Base-by-base conservation (phyloP, 805 yeast genomes). In the Lachancea sp. region DNA sequence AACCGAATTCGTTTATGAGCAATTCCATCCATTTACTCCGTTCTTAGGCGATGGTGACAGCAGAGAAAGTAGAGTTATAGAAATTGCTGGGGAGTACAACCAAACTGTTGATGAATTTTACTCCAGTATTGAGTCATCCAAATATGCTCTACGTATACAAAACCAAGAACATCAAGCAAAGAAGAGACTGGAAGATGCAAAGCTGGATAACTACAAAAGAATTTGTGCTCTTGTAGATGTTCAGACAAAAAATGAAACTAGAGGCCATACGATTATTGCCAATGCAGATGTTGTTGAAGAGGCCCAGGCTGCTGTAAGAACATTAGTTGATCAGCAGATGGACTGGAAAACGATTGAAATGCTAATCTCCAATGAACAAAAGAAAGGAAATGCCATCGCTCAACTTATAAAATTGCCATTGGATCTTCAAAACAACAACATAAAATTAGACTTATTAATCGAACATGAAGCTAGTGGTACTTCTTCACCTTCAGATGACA, bases 341-440 rank as follows among this genome's bases (percentile, higher is more conserved):
- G 97, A 90, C 58, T 90, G 98, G 98, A 74, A 75, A 31, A 82
- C 86, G 45, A 89, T 89, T 46, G 96, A 83, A 56, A 77, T 79
- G 46, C 63, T 83, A 42, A 79, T 90, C 38, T 65, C 72, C 35
- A 69, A 78, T 37, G 95, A 90, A 54, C 80, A 85, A 50, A 61
- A 67, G 1, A 74, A 80, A 50, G 80, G 81, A 1, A 84, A 80
- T 50, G 60, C 65, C 4, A 67, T 79, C 41, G 96, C 96, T 0
- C 63, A 67, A 26, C 51, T 69, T 42, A 82, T 89, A 40, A 67
- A 70, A 34, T 54, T 78, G 25, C 92, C 95, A 0, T 68, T 90
- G 56, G 78, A 85, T 42, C 68, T 90, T 53, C 69, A 71, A 30
- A 76, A 82, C 32, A 82, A 83, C 52, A 79, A 76, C 51, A 76